Evolutionary conservation across 2,329 filamentous ascomycete species (phyloP), one percentile per base, ranked within the genome.

Genomic region (Sclerotiophoma versabilis): DNA sequence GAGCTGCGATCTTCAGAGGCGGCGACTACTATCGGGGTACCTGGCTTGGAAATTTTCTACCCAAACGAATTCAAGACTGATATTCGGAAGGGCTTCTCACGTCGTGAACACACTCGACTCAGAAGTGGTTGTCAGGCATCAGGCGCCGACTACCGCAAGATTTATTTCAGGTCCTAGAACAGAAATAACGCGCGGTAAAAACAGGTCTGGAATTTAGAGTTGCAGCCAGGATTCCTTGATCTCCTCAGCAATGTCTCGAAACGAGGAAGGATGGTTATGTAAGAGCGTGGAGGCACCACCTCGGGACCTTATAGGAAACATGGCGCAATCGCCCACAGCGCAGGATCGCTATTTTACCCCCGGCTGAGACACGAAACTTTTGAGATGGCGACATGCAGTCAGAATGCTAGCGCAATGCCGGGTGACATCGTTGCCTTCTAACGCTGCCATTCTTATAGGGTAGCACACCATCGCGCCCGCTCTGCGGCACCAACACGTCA

Each of bases 361-460:
- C 53, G 46, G 46, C 52, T 50, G 44, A 32, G 45, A 54, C 45
- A 39, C 54, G 43, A 58, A 41, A 42, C 20, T 58, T 63, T 54
- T 58, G 46, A 58, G 48, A 57, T 61, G 65, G 65, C 62, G 60
- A 22, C 59, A 57, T 47, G 56, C 55, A 53, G 54, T 49, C 59
- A 45, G 29, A 41, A 45, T 32, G 32, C 54, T 57, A 55, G 62
- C 58, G 62, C 49, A 17, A 59, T 55, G 62, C 57, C 57, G 52
- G 33, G 55, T 56, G 57, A 57, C 53, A 57, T 59, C 54, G 53
- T 43, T 45, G 53, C 41, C 14, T 51, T 38, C 42, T 43, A 50
- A 56, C 47, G 45, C 29, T 57, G 55, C 50, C 20, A 50, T 62
- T 65, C 63, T 70, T 66, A 71, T 70, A 70, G 68, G 68, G 55